Conservation (phyloP, 1,139 yeast species). For the Pichia sp. region DNA sequence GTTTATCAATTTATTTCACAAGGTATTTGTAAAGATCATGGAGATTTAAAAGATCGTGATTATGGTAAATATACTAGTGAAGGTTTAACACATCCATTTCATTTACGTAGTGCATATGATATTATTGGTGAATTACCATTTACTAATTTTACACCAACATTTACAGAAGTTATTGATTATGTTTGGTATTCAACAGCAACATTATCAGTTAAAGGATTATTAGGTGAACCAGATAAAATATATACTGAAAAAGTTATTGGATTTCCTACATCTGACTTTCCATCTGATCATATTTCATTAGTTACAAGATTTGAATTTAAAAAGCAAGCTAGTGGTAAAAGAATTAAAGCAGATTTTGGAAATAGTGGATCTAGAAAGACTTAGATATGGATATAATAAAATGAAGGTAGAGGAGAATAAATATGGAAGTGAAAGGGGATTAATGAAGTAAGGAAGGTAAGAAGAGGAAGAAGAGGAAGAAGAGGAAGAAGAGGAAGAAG, state of each 20-base stretch:
- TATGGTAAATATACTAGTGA: constrained; percentile 89
- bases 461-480: no score
- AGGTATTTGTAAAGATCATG: constrained; percentile 68
- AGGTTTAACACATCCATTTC: constrained; percentile 77
- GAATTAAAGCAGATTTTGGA: constrained; percentile 49
- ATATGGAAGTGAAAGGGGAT: neutral
- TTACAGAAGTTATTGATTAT: constrained; percentile 90
- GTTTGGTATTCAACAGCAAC: constrained; percentile 86
- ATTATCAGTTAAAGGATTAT: constrained; percentile 73
- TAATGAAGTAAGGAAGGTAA: no score
- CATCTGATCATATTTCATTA: constrained; percentile 89
- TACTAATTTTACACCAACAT: constrained; percentile 89
- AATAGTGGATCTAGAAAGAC: constrained; percentile 41
- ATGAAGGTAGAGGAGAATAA: neutral
- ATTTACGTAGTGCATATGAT: constrained; percentile 80
- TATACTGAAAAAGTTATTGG: constrained; percentile 78
- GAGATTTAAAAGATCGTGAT: constrained; percentile 77
- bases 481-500: no score
- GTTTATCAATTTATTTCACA: constrained; percentile 84
- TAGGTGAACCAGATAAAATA: constrained; percentile 77
- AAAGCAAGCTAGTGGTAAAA: constrained; percentile 40
- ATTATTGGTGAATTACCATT: constrained; percentile 85
- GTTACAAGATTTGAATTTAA: constrained; percentile 70
- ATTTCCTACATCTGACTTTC: constrained; percentile 88
- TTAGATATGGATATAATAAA: constrained; percentile 3